These are phyloP conservation scores for Acmispon strigosus DNA, from an alignment of 306 rosid species.

Conservation along the genomic window DNA sequence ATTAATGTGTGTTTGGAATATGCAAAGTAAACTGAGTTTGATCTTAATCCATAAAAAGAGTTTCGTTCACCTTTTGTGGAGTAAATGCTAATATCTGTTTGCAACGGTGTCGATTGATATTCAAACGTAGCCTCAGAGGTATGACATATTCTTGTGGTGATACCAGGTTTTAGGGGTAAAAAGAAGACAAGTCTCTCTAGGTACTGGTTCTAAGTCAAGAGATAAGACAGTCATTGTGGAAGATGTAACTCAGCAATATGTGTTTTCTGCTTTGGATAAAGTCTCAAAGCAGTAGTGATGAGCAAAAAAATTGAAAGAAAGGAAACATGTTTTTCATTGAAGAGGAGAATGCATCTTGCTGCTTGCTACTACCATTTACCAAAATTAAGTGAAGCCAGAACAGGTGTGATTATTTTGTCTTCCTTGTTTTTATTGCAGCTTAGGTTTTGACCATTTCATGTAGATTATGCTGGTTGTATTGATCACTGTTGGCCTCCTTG, in stretches of 20 bases:
- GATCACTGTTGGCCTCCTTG: background rate
- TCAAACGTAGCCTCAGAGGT: too few relatives aligned
- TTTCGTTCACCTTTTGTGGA: too few relatives aligned
- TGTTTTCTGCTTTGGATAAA: constrained; percentile 61
- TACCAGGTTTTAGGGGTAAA: constrained; percentile 79
- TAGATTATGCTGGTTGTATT: background rate
- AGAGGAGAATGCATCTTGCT: background rate
- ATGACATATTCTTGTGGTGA: constrained; percentile 1
- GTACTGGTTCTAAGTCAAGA: constrained; percentile 86
- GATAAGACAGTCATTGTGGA: constrained; percentile 82
- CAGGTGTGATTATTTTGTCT: background rate
- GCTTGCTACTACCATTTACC: background rate
- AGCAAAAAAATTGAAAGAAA: background rate
- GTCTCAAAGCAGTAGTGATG: constrained; percentile 43
- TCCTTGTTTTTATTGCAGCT: background rate
- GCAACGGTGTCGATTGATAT: too few relatives aligned
- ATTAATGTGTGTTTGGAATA: background rate
- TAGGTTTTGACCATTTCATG: background rate
- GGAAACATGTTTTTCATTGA: constrained; percentile 1
- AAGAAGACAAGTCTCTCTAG: constrained; percentile 66
- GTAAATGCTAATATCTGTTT: too few relatives aligned
- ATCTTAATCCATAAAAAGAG: too few relatives aligned
- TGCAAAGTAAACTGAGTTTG: too few relatives aligned
- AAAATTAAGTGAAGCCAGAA: constrained; percentile 15
- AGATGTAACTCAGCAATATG: constrained; percentile 58